A percentile compares a stretch with the other conserved stretches of the same genome.
Evolutionary conservation across 148 eudicot species (phyloP).

Genomic region (Chenopodium berlandieri): DNA sequence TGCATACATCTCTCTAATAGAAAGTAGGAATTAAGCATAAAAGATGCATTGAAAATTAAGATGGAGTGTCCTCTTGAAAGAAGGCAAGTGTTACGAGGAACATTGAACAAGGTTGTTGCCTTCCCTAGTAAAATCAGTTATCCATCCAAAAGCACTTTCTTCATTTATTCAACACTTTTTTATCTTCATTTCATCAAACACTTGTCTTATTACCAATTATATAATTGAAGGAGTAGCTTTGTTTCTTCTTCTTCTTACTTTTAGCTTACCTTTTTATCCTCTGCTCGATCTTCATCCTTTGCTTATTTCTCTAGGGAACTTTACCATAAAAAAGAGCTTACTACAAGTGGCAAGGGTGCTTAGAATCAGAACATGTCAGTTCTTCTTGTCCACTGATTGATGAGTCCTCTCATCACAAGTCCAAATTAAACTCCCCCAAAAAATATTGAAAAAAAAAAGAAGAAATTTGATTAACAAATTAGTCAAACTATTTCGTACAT

Average conservation of each 20-base stretch:
- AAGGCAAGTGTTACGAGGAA: neutral
- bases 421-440: neutral
- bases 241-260: neutral
- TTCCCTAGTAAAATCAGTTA: neutral
- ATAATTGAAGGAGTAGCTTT: too few relatives aligned
- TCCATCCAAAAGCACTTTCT: neutral
- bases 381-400: neutral
- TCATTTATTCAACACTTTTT: neutral
- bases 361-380: neutral
- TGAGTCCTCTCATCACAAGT: neutral
- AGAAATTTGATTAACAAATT: too few relatives aligned
- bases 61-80: neutral
- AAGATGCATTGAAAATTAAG: neutral
- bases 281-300: neutral
- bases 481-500: too few relatives aligned
- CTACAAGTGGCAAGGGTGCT: neutral
- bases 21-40: neutral
- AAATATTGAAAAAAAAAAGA: too few relatives aligned
- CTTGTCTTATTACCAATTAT: slow-evolving; percentile 3
- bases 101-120: neutral
- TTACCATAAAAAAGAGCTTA: slow-evolving; percentile 1
- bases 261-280: neutral
- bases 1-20: too few relatives aligned
- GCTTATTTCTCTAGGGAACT: neutral
- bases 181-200: neutral